Percentiles rank a stretch among this genome's conserved stretches.
phyloP scores from a whole-genome alignment of 257 asterid genomes.

The Parsonsia alboflavescens region DNA sequence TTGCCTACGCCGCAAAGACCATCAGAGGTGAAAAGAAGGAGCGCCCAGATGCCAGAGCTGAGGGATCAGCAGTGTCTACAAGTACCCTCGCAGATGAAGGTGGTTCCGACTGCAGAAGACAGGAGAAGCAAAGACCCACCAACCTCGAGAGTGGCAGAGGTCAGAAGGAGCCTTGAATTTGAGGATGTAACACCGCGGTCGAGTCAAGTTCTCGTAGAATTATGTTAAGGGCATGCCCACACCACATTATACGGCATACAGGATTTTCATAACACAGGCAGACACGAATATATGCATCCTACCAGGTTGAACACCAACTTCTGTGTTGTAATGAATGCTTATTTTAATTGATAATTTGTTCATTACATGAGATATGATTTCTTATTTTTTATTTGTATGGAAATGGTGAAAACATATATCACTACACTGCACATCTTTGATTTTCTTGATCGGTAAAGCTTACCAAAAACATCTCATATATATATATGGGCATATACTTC shows the following conservation, averaged over 20 bases:
- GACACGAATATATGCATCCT: no score
- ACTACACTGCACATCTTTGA: neutral
- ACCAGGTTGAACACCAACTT: no score
- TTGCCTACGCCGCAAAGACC: neutral
- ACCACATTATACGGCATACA: no score
- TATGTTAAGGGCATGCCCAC: neutral
- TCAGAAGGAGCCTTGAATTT: constrained; percentile 14
- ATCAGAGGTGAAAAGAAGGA: neutral
- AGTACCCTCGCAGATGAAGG: neutral
- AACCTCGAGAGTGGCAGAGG: constrained; percentile 13
- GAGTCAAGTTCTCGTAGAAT: constrained; percentile 9
- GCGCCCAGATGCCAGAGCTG: neutral
- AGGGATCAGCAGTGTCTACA: neutral
- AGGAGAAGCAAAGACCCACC: neutral
- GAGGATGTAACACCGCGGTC: constrained; percentile 2
- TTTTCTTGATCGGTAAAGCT: neutral
- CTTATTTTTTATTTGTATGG: no score
- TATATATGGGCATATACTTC: neutral
- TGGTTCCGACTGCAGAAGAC: neutral
- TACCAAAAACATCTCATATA: neutral
- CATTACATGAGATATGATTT: no score
- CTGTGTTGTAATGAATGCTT: no score
- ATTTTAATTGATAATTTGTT: no score
- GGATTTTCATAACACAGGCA: no score
- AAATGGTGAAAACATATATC: no score